Percentiles rank a stretch among this genome's conserved stretches.
phyloP scores from a whole-genome alignment of 257 asterid species.

The Cinchona pubescens region DNA sequence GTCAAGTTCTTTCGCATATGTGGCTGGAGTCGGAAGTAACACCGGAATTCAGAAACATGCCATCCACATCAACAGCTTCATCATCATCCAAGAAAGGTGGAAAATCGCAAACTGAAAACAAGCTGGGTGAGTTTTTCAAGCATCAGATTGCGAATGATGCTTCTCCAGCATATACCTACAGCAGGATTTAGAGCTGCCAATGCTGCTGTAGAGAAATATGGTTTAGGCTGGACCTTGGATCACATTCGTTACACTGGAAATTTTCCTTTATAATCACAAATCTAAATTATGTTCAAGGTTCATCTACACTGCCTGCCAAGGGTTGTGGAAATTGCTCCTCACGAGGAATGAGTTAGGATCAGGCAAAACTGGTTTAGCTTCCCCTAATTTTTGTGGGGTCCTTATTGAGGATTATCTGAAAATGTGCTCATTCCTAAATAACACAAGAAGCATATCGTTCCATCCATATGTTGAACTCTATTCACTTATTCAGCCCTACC shows the following conservation, averaged over 20 bases:
- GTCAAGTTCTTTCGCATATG: conserved; percentile 86
- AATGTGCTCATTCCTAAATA: not conserved
- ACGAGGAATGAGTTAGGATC: conserved; percentile 37
- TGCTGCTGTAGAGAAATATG: conserved; percentile 75
- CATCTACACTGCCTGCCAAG: not conserved
- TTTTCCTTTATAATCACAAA: conserved; percentile 43
- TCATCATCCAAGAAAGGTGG: conserved; percentile 59
- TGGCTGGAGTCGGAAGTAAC: conserved; percentile 89
- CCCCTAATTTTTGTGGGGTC: conserved; percentile 29
- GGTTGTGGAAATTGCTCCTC: conserved; percentile 28
- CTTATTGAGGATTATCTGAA: conserved; percentile 10
- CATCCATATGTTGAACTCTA: not conserved
- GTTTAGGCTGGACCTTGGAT: conserved; percentile 69
- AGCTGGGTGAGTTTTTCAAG: conserved; percentile 84
- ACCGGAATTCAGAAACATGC: conserved; percentile 44
- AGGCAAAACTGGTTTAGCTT: conserved; percentile 29
- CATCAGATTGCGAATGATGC: conserved; percentile 85
- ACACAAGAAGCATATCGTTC: conserved; percentile 5
- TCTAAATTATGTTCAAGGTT: not conserved
- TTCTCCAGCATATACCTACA: conserved; percentile 87
- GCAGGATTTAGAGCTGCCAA: conserved; percentile 83
- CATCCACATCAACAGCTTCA: conserved; percentile 46
- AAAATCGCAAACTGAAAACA: conserved; percentile 61
- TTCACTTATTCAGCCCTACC: not conserved
- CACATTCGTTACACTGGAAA: conserved; percentile 64